Percentiles rank a stretch among this genome's conserved stretches.
Evolutionary conservation across 148 eudicot genomes (phyloP).

Genomic region (Rhododendron griersonianum): DNA sequence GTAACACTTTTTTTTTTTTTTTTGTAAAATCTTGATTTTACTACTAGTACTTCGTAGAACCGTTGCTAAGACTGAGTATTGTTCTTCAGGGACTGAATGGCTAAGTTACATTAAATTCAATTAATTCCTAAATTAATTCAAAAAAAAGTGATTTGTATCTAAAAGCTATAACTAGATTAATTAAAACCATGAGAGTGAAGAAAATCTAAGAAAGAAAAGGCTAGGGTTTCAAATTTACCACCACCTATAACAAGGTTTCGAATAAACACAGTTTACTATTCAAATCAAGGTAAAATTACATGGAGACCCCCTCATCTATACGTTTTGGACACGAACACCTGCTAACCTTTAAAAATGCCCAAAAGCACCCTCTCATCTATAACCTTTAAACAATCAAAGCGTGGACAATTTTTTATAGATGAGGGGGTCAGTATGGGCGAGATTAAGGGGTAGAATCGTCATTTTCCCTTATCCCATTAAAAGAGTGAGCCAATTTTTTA

Average conservation of each 20-base stretch:
- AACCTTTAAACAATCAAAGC: no score
- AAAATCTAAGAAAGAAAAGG: not conserved
- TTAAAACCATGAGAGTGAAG: not conserved
- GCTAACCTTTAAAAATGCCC: no score
- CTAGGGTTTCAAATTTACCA: not conserved
- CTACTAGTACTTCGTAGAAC: not conserved
- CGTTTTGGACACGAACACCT: no score
- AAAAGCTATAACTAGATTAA: not conserved
- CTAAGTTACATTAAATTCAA: not conserved
- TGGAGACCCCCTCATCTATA: no score
- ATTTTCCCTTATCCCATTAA: no score
- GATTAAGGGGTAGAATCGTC: no score
- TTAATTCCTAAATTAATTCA: no score
- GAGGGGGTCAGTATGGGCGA: no score
- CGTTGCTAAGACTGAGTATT: not conserved
- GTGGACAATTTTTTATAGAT: no score
- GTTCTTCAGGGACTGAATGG: not conserved
- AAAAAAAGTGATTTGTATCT: not conserved
- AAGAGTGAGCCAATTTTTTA: no score
- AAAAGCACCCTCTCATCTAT: no score
- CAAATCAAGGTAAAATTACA: not conserved
- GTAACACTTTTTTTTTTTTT: no score
- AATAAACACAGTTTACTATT: not conserved
- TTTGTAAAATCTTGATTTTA: not conserved
- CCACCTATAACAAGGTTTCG: not conserved